phyloP scores from a whole-genome alignment of 2,329 filamentous ascomycete species.

The Penicillium sp. region DNA sequence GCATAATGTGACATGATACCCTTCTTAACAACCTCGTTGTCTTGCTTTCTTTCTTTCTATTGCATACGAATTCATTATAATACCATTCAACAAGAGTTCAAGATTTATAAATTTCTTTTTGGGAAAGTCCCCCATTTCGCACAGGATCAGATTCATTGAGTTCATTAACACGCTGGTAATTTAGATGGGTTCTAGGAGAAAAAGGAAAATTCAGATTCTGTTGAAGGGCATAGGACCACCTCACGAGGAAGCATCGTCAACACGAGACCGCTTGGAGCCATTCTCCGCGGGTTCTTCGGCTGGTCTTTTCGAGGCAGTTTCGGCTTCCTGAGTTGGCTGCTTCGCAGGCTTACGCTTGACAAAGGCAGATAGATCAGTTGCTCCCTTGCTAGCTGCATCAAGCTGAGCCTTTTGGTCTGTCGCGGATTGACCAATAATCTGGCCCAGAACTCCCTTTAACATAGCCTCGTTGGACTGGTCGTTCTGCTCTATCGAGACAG shows the following conservation, averaged over 20 bases:
- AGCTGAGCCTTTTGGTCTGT: conserved; percentile 53
- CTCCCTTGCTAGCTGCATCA: conserved; percentile 54
- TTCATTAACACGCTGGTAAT: conserved; percentile 1
- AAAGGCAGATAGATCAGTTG: conserved; percentile 59
- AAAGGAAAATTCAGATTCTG: neutral
- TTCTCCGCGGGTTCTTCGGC: conserved; percentile 23
- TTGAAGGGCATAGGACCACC: neutral
- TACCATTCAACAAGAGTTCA: neutral
- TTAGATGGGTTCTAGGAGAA: neutral
- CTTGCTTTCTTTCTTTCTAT: neutral
- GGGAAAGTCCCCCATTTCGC: neutral
- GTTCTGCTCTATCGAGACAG: conserved; percentile 46
- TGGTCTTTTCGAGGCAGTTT: conserved; percentile 28
- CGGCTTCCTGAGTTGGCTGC: conserved; percentile 12
- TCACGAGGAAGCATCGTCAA: conserved; percentile 14
- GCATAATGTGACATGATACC: neutral
- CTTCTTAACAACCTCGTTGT: neutral
- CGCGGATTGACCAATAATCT: conserved; percentile 55
- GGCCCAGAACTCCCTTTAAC: conserved; percentile 57
- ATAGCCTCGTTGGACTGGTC: conserved; percentile 40
- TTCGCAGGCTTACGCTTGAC: conserved; percentile 53
- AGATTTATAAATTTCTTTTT: neutral
- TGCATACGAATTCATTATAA: neutral
- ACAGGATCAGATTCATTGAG: neutral
- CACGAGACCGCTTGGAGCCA: conserved; percentile 28